phyloP scores from a whole-genome alignment of 2,329 filamentous ascomycete genomes.

The Alternaria brassicae region DNA sequence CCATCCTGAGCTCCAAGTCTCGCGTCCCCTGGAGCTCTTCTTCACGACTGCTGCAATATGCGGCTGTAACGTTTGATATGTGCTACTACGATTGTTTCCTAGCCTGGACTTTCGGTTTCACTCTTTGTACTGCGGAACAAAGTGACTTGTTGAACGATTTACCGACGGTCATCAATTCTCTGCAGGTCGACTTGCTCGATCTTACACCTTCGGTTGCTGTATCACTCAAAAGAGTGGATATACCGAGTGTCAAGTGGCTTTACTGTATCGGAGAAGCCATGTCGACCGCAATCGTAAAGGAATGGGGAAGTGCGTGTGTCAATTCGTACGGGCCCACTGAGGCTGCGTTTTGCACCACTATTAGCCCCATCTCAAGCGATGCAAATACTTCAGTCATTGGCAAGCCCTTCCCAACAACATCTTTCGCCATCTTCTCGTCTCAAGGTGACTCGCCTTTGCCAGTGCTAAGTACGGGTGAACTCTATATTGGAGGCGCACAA shows the following conservation, averaged over 20 bases:
- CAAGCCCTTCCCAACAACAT: constrained; percentile 51
- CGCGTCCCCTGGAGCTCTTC: constrained; percentile 50
- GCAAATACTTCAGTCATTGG: constrained; percentile 52
- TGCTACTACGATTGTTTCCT: constrained; percentile 58
- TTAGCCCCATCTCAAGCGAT: constrained; percentile 41
- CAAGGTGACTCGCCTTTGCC: constrained; percentile 45
- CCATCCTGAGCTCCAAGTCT: constrained; percentile 48
- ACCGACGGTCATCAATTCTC: constrained; percentile 41
- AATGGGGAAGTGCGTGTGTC: constrained; percentile 52
- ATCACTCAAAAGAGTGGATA: constrained; percentile 39
- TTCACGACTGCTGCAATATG: constrained; percentile 54
- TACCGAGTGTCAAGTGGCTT: constrained; percentile 51
- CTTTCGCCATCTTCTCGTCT: constrained; percentile 48
- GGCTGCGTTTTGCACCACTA: constrained; percentile 56
- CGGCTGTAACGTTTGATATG: constrained; percentile 55
- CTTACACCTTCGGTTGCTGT: constrained; percentile 54
- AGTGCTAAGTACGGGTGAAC: constrained; percentile 53
- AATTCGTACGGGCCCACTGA: constrained; percentile 57
- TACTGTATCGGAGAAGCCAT: constrained; percentile 57
- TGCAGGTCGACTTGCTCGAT: constrained; percentile 51
- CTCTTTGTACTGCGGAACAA: constrained; percentile 52
- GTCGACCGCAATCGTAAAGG: constrained; percentile 47
- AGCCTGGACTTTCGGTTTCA: constrained; percentile 54
- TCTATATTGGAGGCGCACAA: constrained; percentile 57
- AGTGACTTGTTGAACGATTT: constrained; percentile 50